A percentile compares a stretch with the other conserved stretches of the same genome.
These are phyloP conservation scores for Cladorrhinum samala DNA, from an alignment of 495 filamentous ascomycete species.

Conservation along the genomic window DNA sequence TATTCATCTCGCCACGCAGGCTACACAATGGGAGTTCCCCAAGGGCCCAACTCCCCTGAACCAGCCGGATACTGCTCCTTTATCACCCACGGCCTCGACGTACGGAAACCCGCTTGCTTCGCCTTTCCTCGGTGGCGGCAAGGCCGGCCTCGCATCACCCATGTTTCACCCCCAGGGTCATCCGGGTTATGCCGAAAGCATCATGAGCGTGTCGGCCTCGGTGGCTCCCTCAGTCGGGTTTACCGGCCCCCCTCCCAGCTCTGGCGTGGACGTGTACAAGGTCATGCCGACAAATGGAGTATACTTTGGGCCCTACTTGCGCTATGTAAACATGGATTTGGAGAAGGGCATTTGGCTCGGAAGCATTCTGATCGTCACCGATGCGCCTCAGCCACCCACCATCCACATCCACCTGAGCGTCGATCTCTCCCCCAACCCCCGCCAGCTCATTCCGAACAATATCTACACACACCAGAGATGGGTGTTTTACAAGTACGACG, in stretches of 20 bases:
- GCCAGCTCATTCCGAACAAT: conserved; percentile 75
- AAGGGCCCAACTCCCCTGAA: conserved; percentile 82
- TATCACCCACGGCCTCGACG: conserved; percentile 74
- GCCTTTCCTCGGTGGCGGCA: conserved; percentile 64
- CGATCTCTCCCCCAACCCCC: conserved; percentile 88
- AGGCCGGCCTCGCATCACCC: conserved; percentile 67
- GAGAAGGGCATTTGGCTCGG: conserved; percentile 88
- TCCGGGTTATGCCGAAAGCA: conserved; percentile 66
- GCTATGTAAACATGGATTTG: conserved; percentile 95
- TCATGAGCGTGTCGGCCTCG: conserved; percentile 66
- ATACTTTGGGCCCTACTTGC: conserved; percentile 92
- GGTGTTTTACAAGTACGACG: conserved; percentile 93
- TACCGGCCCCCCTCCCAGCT: conserved; percentile 74
- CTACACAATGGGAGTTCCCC: conserved; percentile 97
- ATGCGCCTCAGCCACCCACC: conserved; percentile 88
- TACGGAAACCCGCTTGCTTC: conserved; percentile 73
- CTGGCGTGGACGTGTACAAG: conserved; percentile 89
- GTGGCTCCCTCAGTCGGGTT: conserved; percentile 67
- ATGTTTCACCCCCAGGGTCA: conserved; percentile 61
- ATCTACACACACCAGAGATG: conserved; percentile 88
- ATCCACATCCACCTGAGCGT: conserved; percentile 91
- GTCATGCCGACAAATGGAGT: conserved; percentile 93
- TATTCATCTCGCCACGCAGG: conserved; percentile 91
- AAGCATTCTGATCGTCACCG: conserved; percentile 69
- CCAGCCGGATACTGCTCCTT: conserved; percentile 59